Evolutionary conservation across 83 land plant genomes (phyloP).

Genomic region (Picea mariana): DNA sequence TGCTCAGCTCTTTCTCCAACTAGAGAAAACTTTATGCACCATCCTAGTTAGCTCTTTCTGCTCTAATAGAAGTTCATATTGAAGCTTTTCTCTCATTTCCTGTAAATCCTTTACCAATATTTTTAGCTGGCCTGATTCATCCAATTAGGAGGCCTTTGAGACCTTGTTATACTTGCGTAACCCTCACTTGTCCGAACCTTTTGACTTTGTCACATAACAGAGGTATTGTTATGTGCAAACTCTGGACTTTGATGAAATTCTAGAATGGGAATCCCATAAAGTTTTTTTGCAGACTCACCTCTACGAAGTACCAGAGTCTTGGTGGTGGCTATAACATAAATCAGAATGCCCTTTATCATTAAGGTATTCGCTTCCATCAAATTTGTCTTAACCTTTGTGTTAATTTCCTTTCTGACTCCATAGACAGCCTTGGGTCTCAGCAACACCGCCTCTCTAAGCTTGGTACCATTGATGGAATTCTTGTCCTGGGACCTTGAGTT

Average conservation of each 20-base stretch:
- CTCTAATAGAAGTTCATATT: slow-evolving; percentile 3
- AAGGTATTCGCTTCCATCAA: neutral
- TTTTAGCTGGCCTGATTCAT: slow-evolving; percentile 7
- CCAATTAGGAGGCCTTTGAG: neutral
- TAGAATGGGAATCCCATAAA: neutral
- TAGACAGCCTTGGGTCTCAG: neutral
- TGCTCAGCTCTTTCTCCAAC: slow-evolving; percentile 1
- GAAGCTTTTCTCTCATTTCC: neutral
- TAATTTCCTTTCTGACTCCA: neutral
- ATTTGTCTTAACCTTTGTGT: neutral
- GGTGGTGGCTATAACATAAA: neutral
- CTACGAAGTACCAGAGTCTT: neutral
- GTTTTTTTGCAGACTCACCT: neutral
- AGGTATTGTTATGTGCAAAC: neutral
- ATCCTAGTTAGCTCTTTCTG: neutral
- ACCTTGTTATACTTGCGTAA: neutral
- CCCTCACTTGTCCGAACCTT: neutral
- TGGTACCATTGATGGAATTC: neutral
- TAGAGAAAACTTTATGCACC: neutral
- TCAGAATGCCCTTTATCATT: neutral
- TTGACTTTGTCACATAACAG: neutral
- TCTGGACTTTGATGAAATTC: neutral
- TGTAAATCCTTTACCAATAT: slow-evolving; percentile 4
- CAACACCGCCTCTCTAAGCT: neutral
- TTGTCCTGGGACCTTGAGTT: neutral